Base-by-base conservation (phyloP, 768 basidiomycete species). In the Boletus fagicola region DNA sequence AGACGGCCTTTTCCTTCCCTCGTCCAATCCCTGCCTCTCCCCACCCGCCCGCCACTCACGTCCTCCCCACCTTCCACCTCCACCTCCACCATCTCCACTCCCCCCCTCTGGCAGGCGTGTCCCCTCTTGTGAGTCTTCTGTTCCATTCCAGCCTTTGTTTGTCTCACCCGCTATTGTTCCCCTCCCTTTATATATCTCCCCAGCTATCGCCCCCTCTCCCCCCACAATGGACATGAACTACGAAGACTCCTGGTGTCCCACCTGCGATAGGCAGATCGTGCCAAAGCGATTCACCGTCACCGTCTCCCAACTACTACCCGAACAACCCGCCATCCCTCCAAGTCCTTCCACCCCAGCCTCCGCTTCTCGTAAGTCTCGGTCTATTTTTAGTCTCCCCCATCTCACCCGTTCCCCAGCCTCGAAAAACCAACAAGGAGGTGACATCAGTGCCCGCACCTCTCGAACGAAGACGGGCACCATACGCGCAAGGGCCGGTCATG, bases 241-340 rank as follows among this genome's bases (percentile, higher is more conserved):
- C 75, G 89, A 90, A 75, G 80, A 85, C 60, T 77, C 84, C 54
- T 93, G 87, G 87, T 92, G 90, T 80, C 87, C 88, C 49, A 83
- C 82, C 66, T 93, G 91, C 77, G 82, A 85, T 65, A 77, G 83
- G 63, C 86, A 87, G 61, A 91, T 93, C 62, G 75, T 82, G n/a
- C 90, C 91, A n/a, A 90, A 89, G 68, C 86, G 88, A 61, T 76
- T 74, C 61, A 78, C 77, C 13, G 79, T 89, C 56, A 71, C 81
- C 33, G 66, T 83, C 54, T 62, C 68, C 28, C 72, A 61, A 15
- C 63, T 51, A 24, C 54, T 59, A 20, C 49, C 57, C 43, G 59
- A 63, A 43, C 66, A 59, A 7, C 51, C 59, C 56, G 22, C 65
- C 64, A 42, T 61, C 12, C 40, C 51, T 1, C 77, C 80, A 3